Conservation (phyloP, 2,329 filamentous ascomycete genomes). For the Aspergillus novoparasiticus region DNA sequence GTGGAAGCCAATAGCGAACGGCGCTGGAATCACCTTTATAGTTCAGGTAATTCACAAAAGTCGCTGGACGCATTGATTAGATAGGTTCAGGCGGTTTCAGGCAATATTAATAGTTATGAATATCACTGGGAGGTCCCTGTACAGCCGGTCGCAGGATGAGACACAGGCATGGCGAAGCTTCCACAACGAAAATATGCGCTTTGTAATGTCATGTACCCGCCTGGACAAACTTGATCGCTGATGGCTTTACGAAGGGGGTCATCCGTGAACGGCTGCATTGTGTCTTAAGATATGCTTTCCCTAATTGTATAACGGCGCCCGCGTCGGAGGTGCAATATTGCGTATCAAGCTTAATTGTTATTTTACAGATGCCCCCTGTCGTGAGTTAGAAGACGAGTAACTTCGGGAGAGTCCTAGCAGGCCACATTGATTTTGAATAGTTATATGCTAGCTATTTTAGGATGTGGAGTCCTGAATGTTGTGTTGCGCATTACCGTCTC, state of each 20-base stretch:
- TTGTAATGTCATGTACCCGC: neutral
- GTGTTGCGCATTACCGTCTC: no score
- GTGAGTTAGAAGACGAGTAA: neutral
- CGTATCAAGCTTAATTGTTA: neutral
- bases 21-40: neutral
- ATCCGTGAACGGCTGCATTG: neutral
- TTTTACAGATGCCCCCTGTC: neutral
- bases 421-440: rapidly evolving
- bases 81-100: neutral
- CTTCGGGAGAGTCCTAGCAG: neutral
- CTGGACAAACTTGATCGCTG: neutral
- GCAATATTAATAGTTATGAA: neutral
- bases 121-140: neutral
- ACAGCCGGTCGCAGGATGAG: neutral
- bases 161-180: neutral
- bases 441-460: neutral
- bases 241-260: neutral
- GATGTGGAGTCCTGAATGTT: neutral
- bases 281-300: neutral
- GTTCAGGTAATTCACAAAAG: neutral
- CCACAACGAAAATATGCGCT: neutral
- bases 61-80: neutral
- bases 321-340: neutral
- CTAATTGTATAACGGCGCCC: neutral
- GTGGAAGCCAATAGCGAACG: neutral